phyloP scores from a whole-genome alignment of 495 filamentous ascomycete genomes.

The Xylaria nigripes region DNA sequence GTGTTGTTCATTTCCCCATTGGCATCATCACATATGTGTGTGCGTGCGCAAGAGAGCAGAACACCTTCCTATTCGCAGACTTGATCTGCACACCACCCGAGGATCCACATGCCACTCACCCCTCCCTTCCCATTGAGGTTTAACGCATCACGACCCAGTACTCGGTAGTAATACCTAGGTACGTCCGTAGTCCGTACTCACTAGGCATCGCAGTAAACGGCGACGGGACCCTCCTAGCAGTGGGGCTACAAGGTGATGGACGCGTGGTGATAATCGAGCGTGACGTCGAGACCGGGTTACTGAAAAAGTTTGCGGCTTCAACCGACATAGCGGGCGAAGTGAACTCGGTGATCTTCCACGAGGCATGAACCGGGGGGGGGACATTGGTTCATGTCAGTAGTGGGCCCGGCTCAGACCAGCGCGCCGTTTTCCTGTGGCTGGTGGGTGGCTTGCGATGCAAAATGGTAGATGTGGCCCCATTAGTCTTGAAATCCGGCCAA shows the following conservation, averaged over 20 bases:
- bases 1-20: neutral
- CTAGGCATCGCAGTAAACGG: conserved; percentile 39
- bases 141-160: too few relatives aligned
- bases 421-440: too few relatives aligned
- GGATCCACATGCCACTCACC: neutral
- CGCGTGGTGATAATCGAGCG: conserved; percentile 54
- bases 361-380: conserved; percentile 31
- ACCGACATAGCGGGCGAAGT: conserved; percentile 44
- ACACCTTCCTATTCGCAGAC: neutral
- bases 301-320: conserved; percentile 45
- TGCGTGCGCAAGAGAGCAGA: neutral
- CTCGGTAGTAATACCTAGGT: too few relatives aligned
- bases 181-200: neutral
- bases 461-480: too few relatives aligned
- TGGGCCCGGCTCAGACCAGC: too few relatives aligned
- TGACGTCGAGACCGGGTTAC: conserved; percentile 45
- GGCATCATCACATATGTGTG: neutral
- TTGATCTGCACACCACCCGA: neutral
- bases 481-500: too few relatives aligned
- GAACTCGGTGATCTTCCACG: conserved; percentile 55
- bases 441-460: too few relatives aligned
- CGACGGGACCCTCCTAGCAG: conserved; percentile 51
- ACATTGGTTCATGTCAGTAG: too few relatives aligned
- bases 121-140: neutral
- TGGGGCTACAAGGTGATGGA: conserved; percentile 52